Conservation (phyloP, 2,329 filamentous ascomycete species). For the Teratosphaeria destructans region DNA sequence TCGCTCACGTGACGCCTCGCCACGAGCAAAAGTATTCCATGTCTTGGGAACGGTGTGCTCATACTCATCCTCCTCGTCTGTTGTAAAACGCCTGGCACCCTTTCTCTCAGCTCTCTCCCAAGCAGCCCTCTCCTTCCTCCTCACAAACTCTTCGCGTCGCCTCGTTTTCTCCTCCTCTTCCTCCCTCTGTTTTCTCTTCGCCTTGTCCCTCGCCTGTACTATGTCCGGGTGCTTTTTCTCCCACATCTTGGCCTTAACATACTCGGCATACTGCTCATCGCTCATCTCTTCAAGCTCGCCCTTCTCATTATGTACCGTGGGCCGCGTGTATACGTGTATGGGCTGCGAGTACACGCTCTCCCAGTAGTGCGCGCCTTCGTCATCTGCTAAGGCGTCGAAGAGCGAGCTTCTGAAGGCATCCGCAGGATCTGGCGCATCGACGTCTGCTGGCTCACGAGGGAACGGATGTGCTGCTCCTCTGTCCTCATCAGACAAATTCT, state of each 20-base stretch:
- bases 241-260: conserved; percentile 87
- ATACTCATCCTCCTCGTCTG: conserved; percentile 46
- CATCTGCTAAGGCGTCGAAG: conserved; percentile 93
- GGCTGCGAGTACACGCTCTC: conserved; percentile 93
- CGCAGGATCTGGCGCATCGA: conserved; percentile 27
- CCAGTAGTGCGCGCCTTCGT: conserved; percentile 91
- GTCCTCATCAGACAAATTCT: background rate
- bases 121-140: conserved; percentile 26
- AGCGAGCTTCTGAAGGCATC: conserved; percentile 86
- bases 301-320: conserved; percentile 41
- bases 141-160: conserved; percentile 31
- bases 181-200: conserved; percentile 42
- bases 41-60: conserved; percentile 6
- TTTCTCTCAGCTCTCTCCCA: conserved; percentile 25
- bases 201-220: conserved; percentile 60
- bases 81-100: conserved; percentile 27
- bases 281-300: conserved; percentile 70
- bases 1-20: background rate
- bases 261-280: conserved; percentile 82
- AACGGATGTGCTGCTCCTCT: conserved; percentile 21
- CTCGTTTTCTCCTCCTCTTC: conserved; percentile 33
- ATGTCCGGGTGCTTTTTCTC: conserved; percentile 83
- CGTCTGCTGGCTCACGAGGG: conserved; percentile 20
- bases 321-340: conserved; percentile 72
- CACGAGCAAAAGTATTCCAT: background rate